phyloP scores from a whole-genome alignment of 805 yeast species.

The Teunomyces atbi region DNA sequence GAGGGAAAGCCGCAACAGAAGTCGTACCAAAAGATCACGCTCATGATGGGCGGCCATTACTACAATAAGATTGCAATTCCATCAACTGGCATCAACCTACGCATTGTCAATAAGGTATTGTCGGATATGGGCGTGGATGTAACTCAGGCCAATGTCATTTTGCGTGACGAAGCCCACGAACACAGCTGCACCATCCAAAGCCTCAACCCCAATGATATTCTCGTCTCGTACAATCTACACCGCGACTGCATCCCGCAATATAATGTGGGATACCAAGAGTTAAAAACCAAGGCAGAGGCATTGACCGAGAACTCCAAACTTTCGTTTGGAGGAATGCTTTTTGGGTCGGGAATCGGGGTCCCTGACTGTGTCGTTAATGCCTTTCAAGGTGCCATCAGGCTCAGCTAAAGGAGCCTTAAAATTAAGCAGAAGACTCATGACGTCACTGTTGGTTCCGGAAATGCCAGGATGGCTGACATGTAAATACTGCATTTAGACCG shows the following conservation, averaged over 20 bases:
- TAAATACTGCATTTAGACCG: not conserved
- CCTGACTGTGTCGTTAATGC: slow-evolving; percentile 79
- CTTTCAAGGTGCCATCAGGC: slow-evolving; percentile 50
- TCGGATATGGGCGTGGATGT: slow-evolving; percentile 24
- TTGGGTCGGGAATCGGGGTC: slow-evolving; percentile 78
- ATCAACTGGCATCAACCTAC: slow-evolving; percentile 22
- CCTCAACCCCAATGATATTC: slow-evolving; percentile 23
- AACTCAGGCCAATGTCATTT: slow-evolving; percentile 18
- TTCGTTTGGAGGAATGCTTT: slow-evolving; percentile 75
- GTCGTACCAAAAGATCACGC: slow-evolving; percentile 69
- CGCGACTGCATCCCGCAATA: slow-evolving; percentile 75
- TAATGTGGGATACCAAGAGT: slow-evolving; percentile 61
- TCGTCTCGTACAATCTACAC: slow-evolving; percentile 34
- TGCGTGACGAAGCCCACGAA: slow-evolving; percentile 24
- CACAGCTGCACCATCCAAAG: slow-evolving; percentile 7
- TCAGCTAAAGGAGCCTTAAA: not conserved
- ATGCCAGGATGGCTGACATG: not conserved
- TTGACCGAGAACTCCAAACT: slow-evolving; percentile 28
- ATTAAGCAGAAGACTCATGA: no score
- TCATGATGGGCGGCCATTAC: slow-evolving; percentile 87
- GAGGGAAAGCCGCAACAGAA: slow-evolving; percentile 6
- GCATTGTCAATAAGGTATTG: slow-evolving; percentile 26
- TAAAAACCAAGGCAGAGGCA: slow-evolving; percentile 34
- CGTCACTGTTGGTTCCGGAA: not conserved
- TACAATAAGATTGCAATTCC: slow-evolving; percentile 32